Conservation (phyloP, 345 rosid species). For the Xanthoceras sorbifolium region DNA sequence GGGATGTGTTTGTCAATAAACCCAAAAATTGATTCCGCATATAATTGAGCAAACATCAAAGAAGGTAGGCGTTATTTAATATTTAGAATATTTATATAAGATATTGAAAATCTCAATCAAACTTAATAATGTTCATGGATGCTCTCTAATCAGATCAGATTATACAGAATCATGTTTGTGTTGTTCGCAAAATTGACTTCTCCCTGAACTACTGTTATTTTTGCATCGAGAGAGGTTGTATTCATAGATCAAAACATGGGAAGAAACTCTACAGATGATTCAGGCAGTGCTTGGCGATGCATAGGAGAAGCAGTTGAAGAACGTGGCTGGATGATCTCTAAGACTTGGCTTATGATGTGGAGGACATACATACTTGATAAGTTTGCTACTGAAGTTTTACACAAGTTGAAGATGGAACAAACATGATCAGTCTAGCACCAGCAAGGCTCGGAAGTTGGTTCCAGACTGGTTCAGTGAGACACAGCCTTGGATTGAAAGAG, state of each 20-base stretch:
- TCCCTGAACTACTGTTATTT: not conserved
- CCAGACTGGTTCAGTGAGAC: not conserved
- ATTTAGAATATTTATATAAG: no score
- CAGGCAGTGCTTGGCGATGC: not conserved
- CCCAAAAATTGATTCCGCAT: no score
- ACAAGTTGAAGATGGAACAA: not conserved
- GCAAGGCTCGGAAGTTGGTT: not conserved
- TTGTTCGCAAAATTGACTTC: not conserved
- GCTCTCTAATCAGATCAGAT: no score
- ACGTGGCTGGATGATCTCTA: not conserved
- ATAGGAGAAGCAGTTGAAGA: not conserved
- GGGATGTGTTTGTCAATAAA: no score
- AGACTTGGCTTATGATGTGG: constrained; percentile 12
- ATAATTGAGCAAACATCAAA: no score
- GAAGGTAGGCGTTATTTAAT: no score
- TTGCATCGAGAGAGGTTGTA: accelerated
- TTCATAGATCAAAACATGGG: not conserved
- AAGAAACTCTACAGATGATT: not conserved
- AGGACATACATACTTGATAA: constrained; percentile 9
- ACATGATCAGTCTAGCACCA: not conserved
- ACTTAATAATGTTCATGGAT: no score
- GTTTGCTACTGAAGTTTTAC: not conserved
- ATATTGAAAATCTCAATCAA: no score
- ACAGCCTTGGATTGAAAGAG: not conserved
- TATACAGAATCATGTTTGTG: not conserved